Conservation (phyloP, 2,329 filamentous ascomycete genomes). For the Phymatotrichopsis omnivora region DNA sequence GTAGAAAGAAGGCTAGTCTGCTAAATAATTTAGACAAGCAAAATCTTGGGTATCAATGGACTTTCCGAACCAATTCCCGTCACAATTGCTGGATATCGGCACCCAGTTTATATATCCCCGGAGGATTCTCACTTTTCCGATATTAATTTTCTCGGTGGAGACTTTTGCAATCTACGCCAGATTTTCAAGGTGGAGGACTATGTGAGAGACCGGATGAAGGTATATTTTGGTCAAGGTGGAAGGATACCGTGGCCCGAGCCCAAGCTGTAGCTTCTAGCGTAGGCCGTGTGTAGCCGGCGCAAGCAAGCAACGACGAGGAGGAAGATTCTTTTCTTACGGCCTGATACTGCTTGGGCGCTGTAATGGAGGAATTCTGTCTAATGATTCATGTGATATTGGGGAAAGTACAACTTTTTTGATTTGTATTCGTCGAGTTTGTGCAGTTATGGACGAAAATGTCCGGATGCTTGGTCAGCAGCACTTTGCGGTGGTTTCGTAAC, state of each 20-base stretch:
- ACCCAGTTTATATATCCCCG: slow-evolving; percentile 3
- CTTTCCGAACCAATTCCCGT: background rate
- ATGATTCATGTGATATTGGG: too few relatives aligned
- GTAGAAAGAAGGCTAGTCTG: background rate
- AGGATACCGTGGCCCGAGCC: background rate
- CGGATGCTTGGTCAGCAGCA: too few relatives aligned
- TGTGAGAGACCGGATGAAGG: background rate
- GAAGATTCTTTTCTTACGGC: too few relatives aligned
- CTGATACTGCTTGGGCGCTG: too few relatives aligned
- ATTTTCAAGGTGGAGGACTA: slow-evolving; percentile 5
- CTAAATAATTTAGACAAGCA: slow-evolving; percentile 3
- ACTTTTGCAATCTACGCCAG: slow-evolving; percentile 1
- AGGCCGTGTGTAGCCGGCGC: too few relatives aligned
- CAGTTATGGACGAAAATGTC: too few relatives aligned
- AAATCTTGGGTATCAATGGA: background rate
- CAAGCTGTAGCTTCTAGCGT: too few relatives aligned
- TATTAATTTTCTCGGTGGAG: slow-evolving; percentile 11
- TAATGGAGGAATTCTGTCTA: too few relatives aligned
- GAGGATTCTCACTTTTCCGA: slow-evolving; percentile 9
- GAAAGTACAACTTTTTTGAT: too few relatives aligned
- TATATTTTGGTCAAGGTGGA: slow-evolving; percentile 4
- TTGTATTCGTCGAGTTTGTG: too few relatives aligned
- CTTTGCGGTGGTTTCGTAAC: too few relatives aligned
- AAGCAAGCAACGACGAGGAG: too few relatives aligned
- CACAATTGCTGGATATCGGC: slow-evolving; percentile 9